Conservation (phyloP, 2,329 filamentous ascomycete genomes). For the Penicillium vulpinum region DNA sequence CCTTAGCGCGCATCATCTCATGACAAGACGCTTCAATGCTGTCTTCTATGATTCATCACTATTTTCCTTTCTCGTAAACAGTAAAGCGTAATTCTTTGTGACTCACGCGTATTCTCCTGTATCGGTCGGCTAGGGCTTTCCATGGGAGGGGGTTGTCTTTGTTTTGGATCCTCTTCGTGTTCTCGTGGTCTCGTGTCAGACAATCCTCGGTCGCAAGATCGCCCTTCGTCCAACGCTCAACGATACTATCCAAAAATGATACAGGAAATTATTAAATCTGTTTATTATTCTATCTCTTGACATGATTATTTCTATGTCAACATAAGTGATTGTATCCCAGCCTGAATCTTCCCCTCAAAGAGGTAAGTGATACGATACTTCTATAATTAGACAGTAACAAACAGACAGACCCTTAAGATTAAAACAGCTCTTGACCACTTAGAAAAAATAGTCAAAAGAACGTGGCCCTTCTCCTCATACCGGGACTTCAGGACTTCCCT, state of each 20-base stretch:
- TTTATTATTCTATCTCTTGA: accelerated
- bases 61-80: background rate
- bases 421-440: background rate
- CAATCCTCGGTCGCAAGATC: background rate
- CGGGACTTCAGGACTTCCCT: background rate
- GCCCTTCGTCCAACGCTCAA: no score
- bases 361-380: background rate
- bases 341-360: background rate
- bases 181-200: no score
- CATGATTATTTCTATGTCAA: no score
- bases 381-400: no score
- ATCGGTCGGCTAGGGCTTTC: background rate
- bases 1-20: conserved; percentile 33
- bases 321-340: background rate
- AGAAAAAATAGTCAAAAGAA: background rate
- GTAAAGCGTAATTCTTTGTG: background rate
- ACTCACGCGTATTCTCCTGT: background rate
- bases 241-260: background rate
- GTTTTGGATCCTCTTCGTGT: background rate
- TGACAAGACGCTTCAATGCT: conserved; percentile 39
- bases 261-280: background rate
- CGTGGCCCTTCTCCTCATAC: background rate
- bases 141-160: background rate
- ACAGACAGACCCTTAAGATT: background rate
- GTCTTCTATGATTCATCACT: conserved; percentile 28